Conservation (phyloP, 805 yeast species). For the Suhomyces pyralidae region DNA sequence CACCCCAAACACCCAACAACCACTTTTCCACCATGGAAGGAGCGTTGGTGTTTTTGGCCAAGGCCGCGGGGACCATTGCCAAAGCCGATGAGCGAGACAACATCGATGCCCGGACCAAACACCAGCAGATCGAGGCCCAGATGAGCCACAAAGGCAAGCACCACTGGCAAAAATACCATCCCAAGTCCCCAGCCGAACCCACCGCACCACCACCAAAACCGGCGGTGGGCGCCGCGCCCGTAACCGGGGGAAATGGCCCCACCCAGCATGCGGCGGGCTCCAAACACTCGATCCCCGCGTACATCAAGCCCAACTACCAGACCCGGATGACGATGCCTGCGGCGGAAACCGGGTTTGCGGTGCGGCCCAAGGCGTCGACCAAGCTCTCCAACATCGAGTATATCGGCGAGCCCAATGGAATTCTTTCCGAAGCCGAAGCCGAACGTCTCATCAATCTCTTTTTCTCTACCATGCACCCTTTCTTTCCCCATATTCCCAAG, state of each 20-base stretch:
- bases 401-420: constrained; percentile 52
- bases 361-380: constrained; percentile 47
- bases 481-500: constrained; percentile 80
- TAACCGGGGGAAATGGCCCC: background rate
- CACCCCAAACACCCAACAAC: constrained; percentile 8
- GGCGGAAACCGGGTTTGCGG: constrained; percentile 36
- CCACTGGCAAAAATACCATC: background rate
- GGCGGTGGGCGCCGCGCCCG: background rate
- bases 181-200: background rate
- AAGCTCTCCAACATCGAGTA: constrained; percentile 60
- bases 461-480: constrained; percentile 81
- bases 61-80: constrained; percentile 76
- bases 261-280: background rate
- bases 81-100: constrained; percentile 63
- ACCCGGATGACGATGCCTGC: constrained; percentile 43
- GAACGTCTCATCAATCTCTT: constrained; percentile 55
- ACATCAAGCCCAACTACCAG: constrained; percentile 13
- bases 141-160: background rate
- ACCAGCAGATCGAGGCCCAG: constrained; percentile 41
- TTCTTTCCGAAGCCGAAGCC: constrained; percentile 64
- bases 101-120: constrained; percentile 50
- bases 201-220: background rate
- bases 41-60: constrained; percentile 69
- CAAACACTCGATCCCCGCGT: constrained; percentile 17
- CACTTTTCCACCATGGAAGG: constrained; percentile 50